Evolutionary conservation across 805 yeast genomes (phyloP).

Genomic region (Metschnikowia reukaufii): DNA sequence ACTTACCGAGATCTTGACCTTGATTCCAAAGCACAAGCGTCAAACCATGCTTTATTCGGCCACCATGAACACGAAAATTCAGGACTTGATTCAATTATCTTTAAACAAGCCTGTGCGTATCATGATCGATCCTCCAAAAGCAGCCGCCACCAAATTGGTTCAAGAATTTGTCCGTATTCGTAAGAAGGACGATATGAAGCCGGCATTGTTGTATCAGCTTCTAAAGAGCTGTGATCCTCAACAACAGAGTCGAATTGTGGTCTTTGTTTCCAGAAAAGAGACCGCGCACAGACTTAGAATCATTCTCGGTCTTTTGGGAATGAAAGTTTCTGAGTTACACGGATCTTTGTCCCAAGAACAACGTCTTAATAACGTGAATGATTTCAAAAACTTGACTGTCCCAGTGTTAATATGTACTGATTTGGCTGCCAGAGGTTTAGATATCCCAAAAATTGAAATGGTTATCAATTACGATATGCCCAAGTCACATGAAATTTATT

Average conservation of each 20-base stretch:
- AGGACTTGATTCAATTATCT: conserved; percentile 82
- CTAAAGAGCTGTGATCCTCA: conserved; percentile 64
- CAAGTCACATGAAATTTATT: conserved; percentile 81
- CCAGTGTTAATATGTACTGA: conserved; percentile 95
- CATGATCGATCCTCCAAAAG: conserved; percentile 95
- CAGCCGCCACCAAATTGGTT: conserved; percentile 83
- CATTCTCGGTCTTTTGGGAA: conserved; percentile 68
- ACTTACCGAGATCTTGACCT: conserved; percentile 80
- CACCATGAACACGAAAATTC: conserved; percentile 93
- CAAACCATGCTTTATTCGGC: conserved; percentile 96
- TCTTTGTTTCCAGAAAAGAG: conserved; percentile 90
- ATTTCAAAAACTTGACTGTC: conserved; percentile 77
- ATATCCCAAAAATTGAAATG: conserved; percentile 95
- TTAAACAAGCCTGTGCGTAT: conserved; percentile 88
- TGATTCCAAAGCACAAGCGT: conserved; percentile 81
- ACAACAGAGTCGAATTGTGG: conserved; percentile 72
- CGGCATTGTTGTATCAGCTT: conserved; percentile 75
- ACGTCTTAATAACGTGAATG: conserved; percentile 79
- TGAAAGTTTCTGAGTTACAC: conserved; percentile 77
- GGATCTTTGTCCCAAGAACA: conserved; percentile 90
- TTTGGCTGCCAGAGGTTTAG: conserved; percentile 98
- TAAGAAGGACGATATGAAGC: conserved; percentile 79
- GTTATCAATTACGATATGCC: conserved; percentile 98
- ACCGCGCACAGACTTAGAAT: conserved; percentile 85
- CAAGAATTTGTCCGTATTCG: conserved; percentile 96